These are phyloP conservation scores for Ophiostoma quercus DNA, from an alignment of 2,329 filamentous ascomycete species.

Conservation along the genomic window DNA sequence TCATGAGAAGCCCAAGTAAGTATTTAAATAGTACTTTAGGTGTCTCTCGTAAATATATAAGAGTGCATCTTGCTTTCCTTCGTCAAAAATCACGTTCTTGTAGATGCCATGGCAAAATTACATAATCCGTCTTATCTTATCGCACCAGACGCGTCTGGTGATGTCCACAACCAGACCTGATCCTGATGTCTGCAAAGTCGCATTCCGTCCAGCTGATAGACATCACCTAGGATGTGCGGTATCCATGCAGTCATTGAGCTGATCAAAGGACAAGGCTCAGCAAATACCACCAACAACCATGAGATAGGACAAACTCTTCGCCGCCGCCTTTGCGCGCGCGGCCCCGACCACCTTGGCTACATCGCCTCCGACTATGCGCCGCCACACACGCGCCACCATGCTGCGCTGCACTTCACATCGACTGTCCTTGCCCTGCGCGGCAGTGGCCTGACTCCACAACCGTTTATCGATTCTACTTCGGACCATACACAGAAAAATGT, in stretches of 20 bases:
- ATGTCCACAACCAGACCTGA: neutral
- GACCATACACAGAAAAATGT: constrained; percentile 38
- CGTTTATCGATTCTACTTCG: constrained; percentile 45
- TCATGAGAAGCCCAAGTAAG: too few relatives aligned
- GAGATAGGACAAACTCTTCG: constrained; percentile 26
- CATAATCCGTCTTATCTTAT: constrained; percentile 6
- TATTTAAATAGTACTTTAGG: too few relatives aligned
- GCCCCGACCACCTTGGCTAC: constrained; percentile 54
- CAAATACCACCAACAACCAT: constrained; percentile 20
- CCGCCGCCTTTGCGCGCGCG: constrained; percentile 48
- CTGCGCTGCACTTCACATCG: constrained; percentile 61
- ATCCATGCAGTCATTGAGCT: constrained; percentile 51
- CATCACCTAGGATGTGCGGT: constrained; percentile 49
- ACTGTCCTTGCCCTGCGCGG: constrained; percentile 91
- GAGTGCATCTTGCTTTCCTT: too few relatives aligned
- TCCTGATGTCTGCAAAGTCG: neutral
- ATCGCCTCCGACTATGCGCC: constrained; percentile 30
- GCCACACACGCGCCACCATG: constrained; percentile 30
- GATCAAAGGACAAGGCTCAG: constrained; percentile 22
- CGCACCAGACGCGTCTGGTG: neutral
- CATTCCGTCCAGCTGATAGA: neutral
- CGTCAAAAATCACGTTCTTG: too few relatives aligned
- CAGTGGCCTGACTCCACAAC: constrained; percentile 64
- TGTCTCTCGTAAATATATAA: neutral
- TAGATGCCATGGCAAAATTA: neutral